Base-by-base conservation (phyloP, 768 basidiomycete species). In the Lactarius hatsudake region DNA sequence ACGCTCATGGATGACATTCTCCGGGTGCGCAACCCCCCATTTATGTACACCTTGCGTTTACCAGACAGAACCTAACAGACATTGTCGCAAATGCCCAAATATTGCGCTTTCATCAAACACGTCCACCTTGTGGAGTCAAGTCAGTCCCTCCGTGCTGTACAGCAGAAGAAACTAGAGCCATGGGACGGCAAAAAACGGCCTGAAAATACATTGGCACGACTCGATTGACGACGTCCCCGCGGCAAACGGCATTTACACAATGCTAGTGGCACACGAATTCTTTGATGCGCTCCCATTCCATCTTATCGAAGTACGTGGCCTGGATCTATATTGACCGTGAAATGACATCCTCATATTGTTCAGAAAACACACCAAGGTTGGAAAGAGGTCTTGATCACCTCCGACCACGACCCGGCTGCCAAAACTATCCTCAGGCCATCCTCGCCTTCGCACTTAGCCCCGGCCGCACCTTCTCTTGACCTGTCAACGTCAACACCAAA, bases 211-310 rank as follows among this genome's bases (percentile, higher is more conserved):
- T 1, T 98, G 95, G 94, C 84, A 90, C 71, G 83, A 90, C 63
- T 81, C 85, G 0, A 77, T 97, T 20, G 85, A 89, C 45, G 87
- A 93, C 20, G 77, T 99, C 1, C 77, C 82, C 0, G 77, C 74
- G 3, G 79, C 80, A 67, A 72, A 81, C 20, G 78, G 80, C 12
- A 74, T 76, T 59, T 98, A 88, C 76, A 95, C 94, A 0, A 87
- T 97, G 81, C 76, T 97, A 28, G 79, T 98, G 18, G 97, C 97
- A 0, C 96, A 99, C 76, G 97, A 98, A 74, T 96, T 98, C 78
- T 98, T 99, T 69, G 97, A 98, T 75, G 96, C 96, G 0, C 81
- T 99, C 54, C 96, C 97, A 0, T 87, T 98, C 57, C 93, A 97
- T 76, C 80, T 95, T 43, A 79, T 98, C 43, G 87, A 96, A 81